These are phyloP conservation scores for Trichoderma reesei DNA, from an alignment of 495 filamentous ascomycete genomes.

Conservation along the genomic window DNA sequence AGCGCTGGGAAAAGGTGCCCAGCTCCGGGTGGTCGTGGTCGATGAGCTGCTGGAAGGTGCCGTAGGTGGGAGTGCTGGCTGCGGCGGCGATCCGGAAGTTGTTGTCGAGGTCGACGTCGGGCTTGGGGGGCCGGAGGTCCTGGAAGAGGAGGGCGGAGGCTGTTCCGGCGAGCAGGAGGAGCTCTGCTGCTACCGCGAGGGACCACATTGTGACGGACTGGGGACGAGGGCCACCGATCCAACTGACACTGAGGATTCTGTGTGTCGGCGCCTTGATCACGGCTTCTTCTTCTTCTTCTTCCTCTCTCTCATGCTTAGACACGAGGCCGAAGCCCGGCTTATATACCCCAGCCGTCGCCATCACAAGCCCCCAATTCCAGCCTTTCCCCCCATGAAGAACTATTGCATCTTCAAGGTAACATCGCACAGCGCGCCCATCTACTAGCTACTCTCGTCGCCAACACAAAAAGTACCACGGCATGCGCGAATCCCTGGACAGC, in stretches of 20 bases:
- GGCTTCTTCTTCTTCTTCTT: background rate
- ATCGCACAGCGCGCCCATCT: background rate
- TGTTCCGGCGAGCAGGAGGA: background rate
- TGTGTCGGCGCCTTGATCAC: background rate
- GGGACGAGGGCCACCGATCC: background rate
- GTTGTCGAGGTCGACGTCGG: background rate
- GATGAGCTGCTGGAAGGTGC: slow-evolving; percentile 39
- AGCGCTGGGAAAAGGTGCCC: slow-evolving; percentile 47
- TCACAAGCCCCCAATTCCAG: background rate
- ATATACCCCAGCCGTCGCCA: background rate
- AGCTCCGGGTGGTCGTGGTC: slow-evolving; percentile 42
- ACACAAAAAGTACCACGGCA: background rate
- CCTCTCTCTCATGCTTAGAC: background rate
- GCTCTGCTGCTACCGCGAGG: background rate
- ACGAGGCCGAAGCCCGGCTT: background rate
- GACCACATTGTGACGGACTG: background rate
- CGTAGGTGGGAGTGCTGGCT: background rate
- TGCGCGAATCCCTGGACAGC: background rate
- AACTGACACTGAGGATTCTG: background rate
- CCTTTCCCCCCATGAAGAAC: background rate
- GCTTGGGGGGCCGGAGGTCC: background rate
- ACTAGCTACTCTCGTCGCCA: background rate
- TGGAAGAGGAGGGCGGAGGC: background rate
- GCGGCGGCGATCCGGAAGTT: background rate
- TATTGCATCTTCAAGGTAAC: background rate